Conservation (phyloP, 2,329 filamentous ascomycete species). For the Paracorniculantispora psalliotae region DNA sequence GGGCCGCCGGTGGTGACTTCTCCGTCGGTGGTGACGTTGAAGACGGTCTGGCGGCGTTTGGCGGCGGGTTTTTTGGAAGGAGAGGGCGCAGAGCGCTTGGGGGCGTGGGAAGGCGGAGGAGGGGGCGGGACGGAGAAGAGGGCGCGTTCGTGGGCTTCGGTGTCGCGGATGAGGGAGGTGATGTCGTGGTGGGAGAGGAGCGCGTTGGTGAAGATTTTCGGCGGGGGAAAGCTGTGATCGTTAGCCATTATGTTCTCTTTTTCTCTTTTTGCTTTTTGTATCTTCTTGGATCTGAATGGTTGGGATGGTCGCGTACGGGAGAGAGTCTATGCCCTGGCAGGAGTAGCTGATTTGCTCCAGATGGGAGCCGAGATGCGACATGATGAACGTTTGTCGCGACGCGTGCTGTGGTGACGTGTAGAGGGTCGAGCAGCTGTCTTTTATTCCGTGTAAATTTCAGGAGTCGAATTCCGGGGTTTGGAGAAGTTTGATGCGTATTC, state of each 20-base stretch:
- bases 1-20: constrained; percentile 54
- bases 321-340: constrained; percentile 69
- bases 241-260: not conserved
- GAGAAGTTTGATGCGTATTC: too few species aligned
- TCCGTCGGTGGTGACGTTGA: constrained; percentile 55
- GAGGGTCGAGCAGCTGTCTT: not conserved
- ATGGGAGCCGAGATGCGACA: constrained; percentile 66
- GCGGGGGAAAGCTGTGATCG: constrained; percentile 66
- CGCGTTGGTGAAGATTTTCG: constrained; percentile 95
- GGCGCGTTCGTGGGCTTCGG: constrained; percentile 87
- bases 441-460: not conserved
- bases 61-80: constrained; percentile 22
- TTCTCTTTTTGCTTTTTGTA: not conserved
- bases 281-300: not conserved
- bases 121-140: constrained; percentile 86
- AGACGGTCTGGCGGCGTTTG: constrained; percentile 57
- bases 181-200: constrained; percentile 87
- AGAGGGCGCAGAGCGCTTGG: constrained; percentile 33
- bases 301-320: constrained; percentile 57
- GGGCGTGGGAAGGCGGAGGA: constrained; percentile 29
- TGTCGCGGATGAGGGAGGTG: constrained; percentile 89
- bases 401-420: not conserved
- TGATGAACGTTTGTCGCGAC: constrained; percentile 29
- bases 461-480: too few species aligned
- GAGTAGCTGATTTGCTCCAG: constrained; percentile 73